Base-by-base conservation (phyloP, 202 grass and related monocot species). In the Musa balbisiana region DNA sequence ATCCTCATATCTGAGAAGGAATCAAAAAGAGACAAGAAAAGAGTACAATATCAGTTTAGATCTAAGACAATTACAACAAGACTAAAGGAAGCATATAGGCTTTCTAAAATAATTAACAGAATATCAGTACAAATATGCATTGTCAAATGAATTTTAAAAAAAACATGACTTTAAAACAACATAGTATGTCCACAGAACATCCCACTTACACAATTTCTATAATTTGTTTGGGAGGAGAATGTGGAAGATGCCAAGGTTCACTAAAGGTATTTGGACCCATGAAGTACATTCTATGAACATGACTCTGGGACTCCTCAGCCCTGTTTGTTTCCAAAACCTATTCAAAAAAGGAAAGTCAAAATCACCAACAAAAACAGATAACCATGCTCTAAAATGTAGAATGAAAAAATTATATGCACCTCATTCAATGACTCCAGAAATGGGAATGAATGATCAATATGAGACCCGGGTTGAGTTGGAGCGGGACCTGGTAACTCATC, bases 251-350 rank as follows among this genome's bases (percentile, higher is more conserved):
- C 96, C 96, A 99, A 53, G 96, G 96, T 74, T 99, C 96, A 71
- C 91, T 88, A 78, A 99, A 99, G 71, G 91, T 92, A 80, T 99
- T 99, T n/a, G 96, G 91, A 50, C 96, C 96, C 96, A 99, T 99
- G 84, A 99, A 99, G 81, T 90, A 92, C 85, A 99, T 91, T 79
- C 96, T 92, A 81, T 99, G 91, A 51, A 99, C 96, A 82, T 99
- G 96, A 74, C 87, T 88, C 53, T 92, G 91, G 3, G 96, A 99
- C 83, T 99, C 96, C 80, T 99, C 96, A 72, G 86, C 89, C 71
- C 96, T 94, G 81, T 91, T 93, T 79, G 89, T 96, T 90, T 92
- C 92, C 79, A 96, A 53, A 65, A 96, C 92, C 88, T 73, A 26
- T 55, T 52, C 22, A 73, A 33, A 27, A 22, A 55, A 55, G 29